phyloP scores from a whole-genome alignment of 306 rosid species.

The Gynostemma pentaphyllum region DNA sequence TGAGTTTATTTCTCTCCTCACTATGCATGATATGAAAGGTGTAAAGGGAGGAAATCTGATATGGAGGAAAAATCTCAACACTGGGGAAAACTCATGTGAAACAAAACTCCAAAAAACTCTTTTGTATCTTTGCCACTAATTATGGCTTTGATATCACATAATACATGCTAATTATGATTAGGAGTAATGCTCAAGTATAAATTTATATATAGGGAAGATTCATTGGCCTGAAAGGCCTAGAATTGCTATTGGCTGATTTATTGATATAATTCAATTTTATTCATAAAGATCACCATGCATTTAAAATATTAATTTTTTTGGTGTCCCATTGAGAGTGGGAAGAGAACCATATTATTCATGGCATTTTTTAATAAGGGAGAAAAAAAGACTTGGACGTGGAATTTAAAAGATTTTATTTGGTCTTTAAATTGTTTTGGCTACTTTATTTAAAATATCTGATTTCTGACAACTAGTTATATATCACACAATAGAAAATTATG shows the following conservation, averaged over 20 bases:
- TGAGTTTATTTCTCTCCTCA: neutral
- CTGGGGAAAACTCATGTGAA: conserved; percentile 58
- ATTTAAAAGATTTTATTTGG: too few relatives aligned
- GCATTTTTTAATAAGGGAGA: neutral
- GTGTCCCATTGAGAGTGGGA: neutral
- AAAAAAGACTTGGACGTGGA: too few relatives aligned
- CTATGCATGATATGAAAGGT: conserved; percentile 50
- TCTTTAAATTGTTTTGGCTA: too few relatives aligned
- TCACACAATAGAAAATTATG: too few relatives aligned
- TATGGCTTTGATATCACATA: conserved; percentile 34
- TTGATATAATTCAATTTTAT: neutral
- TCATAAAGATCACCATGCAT: conserved; percentile 5
- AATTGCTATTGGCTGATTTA: neutral
- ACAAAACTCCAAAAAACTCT: conserved; percentile 27
- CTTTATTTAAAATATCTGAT: too few relatives aligned
- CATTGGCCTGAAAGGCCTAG: neutral
- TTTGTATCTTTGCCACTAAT: conserved; percentile 38
- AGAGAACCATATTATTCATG: neutral
- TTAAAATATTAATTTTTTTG: neutral
- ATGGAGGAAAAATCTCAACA: conserved; percentile 25
- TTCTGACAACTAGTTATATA: too few relatives aligned
- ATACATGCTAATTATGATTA: conserved; percentile 31
- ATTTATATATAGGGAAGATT: neutral
- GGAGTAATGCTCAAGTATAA: conserved; percentile 2
- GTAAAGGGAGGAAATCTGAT: conserved; percentile 39